Percentiles rank a stretch among this genome's conserved stretches.
Evolutionary conservation across 192 early-diverging fungal species (phyloP).

Genomic region (Coemansia sp.): DNA sequence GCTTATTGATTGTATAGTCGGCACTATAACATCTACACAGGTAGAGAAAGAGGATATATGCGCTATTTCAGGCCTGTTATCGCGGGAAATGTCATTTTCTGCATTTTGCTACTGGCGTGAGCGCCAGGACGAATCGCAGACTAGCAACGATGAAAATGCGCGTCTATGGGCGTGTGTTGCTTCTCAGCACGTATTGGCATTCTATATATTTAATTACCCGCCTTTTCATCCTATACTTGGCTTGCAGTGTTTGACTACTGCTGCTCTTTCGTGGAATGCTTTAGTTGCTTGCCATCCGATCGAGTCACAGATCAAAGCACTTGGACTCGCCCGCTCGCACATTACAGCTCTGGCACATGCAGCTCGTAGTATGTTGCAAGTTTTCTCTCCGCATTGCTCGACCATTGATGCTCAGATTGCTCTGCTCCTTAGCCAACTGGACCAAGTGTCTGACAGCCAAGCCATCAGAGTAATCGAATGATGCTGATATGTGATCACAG

Average conservation of each 20-base stretch:
- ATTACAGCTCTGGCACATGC: slow-evolving; percentile 1
- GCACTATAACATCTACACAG: background rate
- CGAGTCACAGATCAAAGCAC: background rate
- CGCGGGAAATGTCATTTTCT: slow-evolving; percentile 32
- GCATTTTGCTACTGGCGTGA: slow-evolving; percentile 48
- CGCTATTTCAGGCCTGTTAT: background rate
- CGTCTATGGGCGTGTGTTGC: slow-evolving; percentile 24
- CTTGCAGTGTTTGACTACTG: slow-evolving; percentile 32
- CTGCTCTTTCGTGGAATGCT: slow-evolving; percentile 33
- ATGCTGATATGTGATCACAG: background rate
- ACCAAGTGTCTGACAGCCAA: background rate
- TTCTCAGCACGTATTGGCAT: slow-evolving; percentile 38
- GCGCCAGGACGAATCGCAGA: slow-evolving; percentile 49
- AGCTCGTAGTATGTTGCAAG: slow-evolving; percentile 1
- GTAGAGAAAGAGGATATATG: slow-evolving; percentile 3
- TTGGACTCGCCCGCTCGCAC: background rate
- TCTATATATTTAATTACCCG: slow-evolving; percentile 27
- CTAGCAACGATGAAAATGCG: slow-evolving; percentile 1
- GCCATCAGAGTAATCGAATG: background rate
- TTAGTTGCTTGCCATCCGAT: background rate
- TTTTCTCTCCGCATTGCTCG: background rate
- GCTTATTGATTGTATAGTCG: background rate
- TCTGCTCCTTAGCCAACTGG: slow-evolving; percentile 5
- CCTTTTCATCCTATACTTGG: slow-evolving; percentile 27
- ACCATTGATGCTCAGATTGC: slow-evolving; percentile 1